A percentile compares a stretch with the other conserved stretches of the same genome.
Conservation (phyloP, 2,329 filamentous ascomycete species). For the Paecilomyces dactylethromorphus region DNA sequence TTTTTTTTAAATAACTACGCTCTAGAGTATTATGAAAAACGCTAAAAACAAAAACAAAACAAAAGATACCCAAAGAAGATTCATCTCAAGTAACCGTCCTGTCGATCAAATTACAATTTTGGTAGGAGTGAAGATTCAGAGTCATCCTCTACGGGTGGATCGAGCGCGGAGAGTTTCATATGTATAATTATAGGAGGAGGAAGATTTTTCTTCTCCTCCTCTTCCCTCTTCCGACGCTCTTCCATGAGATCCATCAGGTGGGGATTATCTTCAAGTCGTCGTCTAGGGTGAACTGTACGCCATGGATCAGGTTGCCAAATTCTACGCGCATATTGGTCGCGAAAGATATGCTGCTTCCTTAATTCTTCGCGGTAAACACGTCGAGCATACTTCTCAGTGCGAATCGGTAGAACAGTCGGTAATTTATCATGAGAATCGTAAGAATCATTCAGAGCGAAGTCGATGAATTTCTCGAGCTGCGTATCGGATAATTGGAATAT, state of each 20-base stretch:
- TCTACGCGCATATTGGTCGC: slow-evolving; percentile 4
- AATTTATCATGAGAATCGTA: background rate
- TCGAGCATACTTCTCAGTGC: slow-evolving; percentile 5
- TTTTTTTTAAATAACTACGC: too few relatives aligned
- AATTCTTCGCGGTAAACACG: slow-evolving; percentile 2
- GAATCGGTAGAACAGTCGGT: slow-evolving; percentile 1
- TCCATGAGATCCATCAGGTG: background rate
- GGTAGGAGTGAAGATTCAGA: background rate
- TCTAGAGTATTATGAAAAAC: too few relatives aligned
- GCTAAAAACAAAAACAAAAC: too few relatives aligned
- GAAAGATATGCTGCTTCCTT: slow-evolving; percentile 4
- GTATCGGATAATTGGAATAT: slow-evolving; percentile 4
- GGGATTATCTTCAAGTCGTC: background rate
- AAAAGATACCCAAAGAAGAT: background rate
- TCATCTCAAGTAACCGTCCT: background rate
- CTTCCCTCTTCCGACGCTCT: background rate
- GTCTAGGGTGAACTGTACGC: background rate
- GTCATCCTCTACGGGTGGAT: background rate
- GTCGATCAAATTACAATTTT: background rate
- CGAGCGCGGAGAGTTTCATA: background rate
- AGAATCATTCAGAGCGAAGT: slow-evolving; percentile 1
- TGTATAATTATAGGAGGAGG: background rate
- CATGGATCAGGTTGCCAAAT: background rate
- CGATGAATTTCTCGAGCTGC: slow-evolving; percentile 2
- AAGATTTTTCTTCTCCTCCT: too few relatives aligned